Percentiles rank a stretch among this genome's conserved stretches.
These are phyloP conservation scores for Artemisia annua DNA, from an alignment of 129 eudicot genomes.

Conservation along the genomic window DNA sequence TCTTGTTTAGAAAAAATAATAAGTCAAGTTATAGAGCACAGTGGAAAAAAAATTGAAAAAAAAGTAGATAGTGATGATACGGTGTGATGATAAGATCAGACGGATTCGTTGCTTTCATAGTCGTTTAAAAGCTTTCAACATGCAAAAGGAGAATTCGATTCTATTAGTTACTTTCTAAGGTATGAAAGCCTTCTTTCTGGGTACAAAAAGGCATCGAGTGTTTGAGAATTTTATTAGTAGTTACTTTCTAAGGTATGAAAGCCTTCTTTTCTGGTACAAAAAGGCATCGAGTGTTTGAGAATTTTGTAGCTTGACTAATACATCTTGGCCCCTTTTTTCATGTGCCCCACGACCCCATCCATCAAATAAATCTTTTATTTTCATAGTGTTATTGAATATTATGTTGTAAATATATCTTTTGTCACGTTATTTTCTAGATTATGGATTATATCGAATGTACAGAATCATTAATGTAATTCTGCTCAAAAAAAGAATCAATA, in stretches of 20 bases:
- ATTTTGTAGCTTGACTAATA: conserved; percentile 16
- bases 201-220: conserved; percentile 8
- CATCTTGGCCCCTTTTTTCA: conserved; percentile 13
- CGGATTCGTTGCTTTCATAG: neutral
- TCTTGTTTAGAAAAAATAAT: too few relatives aligned
- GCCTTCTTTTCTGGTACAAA: conserved; percentile 1
- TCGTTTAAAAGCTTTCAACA: conserved; percentile 4
- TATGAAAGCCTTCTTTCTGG: neutral
- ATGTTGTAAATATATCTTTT: neutral
- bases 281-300: conserved; percentile 12
- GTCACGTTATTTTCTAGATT: neutral
- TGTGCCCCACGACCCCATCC: conserved; percentile 5
- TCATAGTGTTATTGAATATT: neutral
- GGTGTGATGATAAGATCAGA: conserved; percentile 13
- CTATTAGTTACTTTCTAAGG: conserved; percentile 7
- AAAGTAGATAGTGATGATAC: neutral
- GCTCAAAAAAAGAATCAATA: too few relatives aligned
- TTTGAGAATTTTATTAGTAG: neutral
- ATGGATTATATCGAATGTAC: too few relatives aligned
- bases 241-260: too few relatives aligned
- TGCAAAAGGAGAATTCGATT: conserved; percentile 29
- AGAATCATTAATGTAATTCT: too few relatives aligned
- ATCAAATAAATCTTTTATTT: neutral
- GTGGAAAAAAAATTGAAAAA: too few relatives aligned
- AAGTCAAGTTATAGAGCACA: too few relatives aligned